phyloP scores from a whole-genome alignment of 495 filamentous ascomycete genomes.

The Evernia prunastri region DNA sequence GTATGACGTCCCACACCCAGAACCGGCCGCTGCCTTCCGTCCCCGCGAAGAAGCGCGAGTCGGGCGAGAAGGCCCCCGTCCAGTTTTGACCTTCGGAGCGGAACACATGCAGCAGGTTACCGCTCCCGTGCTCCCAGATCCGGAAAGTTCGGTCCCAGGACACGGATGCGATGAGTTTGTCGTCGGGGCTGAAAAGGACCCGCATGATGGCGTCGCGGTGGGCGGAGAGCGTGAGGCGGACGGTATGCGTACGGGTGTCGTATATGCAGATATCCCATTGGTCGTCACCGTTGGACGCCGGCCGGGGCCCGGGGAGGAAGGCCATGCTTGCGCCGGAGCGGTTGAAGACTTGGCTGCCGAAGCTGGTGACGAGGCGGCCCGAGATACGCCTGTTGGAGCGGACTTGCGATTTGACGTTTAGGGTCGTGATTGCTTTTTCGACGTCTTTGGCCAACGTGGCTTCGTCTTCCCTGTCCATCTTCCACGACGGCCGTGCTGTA shows the following conservation, averaged over 20 bases:
- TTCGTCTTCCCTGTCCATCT: background rate
- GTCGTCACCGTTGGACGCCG: background rate
- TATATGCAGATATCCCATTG: constrained; percentile 17
- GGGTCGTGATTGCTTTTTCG: background rate
- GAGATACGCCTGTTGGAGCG: background rate
- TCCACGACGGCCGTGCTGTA: too few relatives aligned
- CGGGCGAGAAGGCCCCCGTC: constrained; percentile 28
- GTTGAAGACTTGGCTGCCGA: constrained; percentile 10
- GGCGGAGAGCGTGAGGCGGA: constrained; percentile 25
- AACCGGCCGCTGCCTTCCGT: constrained; percentile 4
- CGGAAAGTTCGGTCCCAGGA: constrained; percentile 32
- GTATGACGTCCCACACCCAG: constrained; percentile 20
- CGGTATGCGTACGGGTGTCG: constrained; percentile 15
- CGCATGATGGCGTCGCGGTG: constrained; percentile 35
- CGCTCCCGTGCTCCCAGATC: constrained; percentile 29
- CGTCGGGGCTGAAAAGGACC: constrained; percentile 30
- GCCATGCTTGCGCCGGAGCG: background rate
- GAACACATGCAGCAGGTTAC: constrained; percentile 25
- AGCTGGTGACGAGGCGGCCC: background rate
- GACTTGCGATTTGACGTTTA: constrained; percentile 2
- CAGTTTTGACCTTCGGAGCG: constrained; percentile 24
- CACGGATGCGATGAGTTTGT: constrained; percentile 29
- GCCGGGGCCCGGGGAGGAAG: background rate
- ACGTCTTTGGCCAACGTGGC: background rate
- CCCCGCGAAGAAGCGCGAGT: constrained; percentile 22